phyloP scores from a whole-genome alignment of 192 early-diverging fungal species.

The Chytriomyces confervae region DNA sequence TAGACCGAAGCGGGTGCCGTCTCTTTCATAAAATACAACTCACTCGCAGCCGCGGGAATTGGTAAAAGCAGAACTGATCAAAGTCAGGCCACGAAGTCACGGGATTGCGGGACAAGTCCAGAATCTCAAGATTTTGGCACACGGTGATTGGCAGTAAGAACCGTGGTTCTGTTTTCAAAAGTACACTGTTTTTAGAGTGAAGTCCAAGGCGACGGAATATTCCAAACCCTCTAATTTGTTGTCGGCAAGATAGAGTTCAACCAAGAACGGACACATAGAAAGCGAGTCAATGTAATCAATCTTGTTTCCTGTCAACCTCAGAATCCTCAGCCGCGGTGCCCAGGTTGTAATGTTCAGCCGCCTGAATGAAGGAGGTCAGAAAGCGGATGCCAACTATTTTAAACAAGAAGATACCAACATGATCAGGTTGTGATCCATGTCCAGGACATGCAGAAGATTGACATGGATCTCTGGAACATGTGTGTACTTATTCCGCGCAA shows the following conservation, averaged over 20 bases:
- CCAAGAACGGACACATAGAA: slow-evolving; percentile 34
- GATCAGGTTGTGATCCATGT: slow-evolving; percentile 34
- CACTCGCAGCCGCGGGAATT: slow-evolving; percentile 16
- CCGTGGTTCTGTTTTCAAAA: slow-evolving; percentile 23
- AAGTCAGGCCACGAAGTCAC: slow-evolving; percentile 19
- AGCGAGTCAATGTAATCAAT: slow-evolving; percentile 36
- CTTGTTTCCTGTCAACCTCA: slow-evolving; percentile 27
- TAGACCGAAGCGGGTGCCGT: too few species aligned
- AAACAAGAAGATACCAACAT: neutral
- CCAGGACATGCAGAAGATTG: slow-evolving; percentile 12
- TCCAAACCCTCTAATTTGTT: slow-evolving; percentile 34
- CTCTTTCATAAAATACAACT: neutral
- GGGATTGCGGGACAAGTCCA: slow-evolving; percentile 28
- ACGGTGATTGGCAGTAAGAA: slow-evolving; percentile 22
- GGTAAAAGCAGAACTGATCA: slow-evolving; percentile 13
- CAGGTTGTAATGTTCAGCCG: slow-evolving; percentile 23
- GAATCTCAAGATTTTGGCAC: slow-evolving; percentile 20
- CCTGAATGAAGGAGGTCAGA: neutral
- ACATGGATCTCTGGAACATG: slow-evolving; percentile 32
- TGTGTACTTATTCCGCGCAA: slow-evolving; percentile 34
- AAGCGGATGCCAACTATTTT: neutral
- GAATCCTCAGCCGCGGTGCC: slow-evolving; percentile 34
- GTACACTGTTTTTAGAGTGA: neutral
- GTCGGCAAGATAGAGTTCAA: slow-evolving; percentile 30
- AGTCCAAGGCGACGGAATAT: too few species aligned